Evolutionary conservation across 176 grass and related monocot genomes (phyloP).

Genomic region (Tillandsia fasciculata): DNA sequence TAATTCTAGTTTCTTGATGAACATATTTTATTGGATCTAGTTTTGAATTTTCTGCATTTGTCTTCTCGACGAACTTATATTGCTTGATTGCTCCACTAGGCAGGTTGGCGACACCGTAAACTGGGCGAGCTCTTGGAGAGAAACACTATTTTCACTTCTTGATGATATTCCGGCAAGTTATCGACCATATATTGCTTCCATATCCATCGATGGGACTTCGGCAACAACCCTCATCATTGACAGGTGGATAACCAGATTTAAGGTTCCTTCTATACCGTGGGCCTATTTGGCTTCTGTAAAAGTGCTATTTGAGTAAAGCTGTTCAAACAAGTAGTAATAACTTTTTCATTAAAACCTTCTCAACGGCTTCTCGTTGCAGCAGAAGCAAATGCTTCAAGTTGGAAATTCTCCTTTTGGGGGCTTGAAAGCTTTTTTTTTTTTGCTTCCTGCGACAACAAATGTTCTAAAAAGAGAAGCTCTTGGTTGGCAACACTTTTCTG

Average conservation of each 20-base stretch:
- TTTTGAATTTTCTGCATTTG: not conserved
- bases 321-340: no score
- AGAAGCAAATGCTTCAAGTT: no score
- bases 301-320: no score
- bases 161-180: constrained; percentile 32
- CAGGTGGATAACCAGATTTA: constrained; percentile 31
- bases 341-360: no score
- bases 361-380: no score
- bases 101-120: constrained; percentile 31
- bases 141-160: constrained; percentile 61
- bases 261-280: not conserved
- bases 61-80: not conserved
- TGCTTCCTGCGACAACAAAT: not conserved
- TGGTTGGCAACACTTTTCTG: not conserved
- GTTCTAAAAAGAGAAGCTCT: no score
- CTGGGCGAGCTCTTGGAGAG: constrained; percentile 50
- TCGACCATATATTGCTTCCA: constrained; percentile 43
- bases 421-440: not conserved
- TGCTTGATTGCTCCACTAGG: constrained; percentile 20
- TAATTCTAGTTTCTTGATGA: no score
- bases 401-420: not conserved
- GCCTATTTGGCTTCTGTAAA: no score
- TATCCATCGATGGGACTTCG: constrained; percentile 60
- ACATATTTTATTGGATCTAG: no score
- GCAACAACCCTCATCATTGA: constrained; percentile 63